Base-by-base conservation (phyloP, 2,329 filamentous ascomycete species). In the Fusarium staphyleae region DNA sequence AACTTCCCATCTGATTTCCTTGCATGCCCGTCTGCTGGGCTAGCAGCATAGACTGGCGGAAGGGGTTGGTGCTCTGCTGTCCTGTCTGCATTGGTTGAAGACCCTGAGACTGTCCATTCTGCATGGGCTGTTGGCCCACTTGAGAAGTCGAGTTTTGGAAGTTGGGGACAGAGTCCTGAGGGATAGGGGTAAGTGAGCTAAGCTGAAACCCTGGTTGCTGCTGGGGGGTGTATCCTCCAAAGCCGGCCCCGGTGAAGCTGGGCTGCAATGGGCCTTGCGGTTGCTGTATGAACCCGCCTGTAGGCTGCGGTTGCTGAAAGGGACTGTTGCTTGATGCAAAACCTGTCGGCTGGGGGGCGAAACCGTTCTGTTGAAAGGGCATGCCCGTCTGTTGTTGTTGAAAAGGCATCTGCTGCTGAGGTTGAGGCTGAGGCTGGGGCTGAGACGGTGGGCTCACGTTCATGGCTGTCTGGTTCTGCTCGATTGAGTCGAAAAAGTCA, bases 401-500 rank as follows among this genome's bases (percentile, higher is more conserved):
- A 57, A 72, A 71, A 13, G 62, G 57, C 35, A 52, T 30, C 22
- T 54, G 53, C 22, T 71, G 72, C 52, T 77, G 76, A 22, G 19
- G 19, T 22, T 22, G 19, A 22, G 19, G 19, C 28, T 29, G 28
- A 29, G 28, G 28, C 28, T 11, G 28, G 69, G 69, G 77, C 30
- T 74, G 70, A 19, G 66, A 69, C 30, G 70, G 72, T 1, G 72
- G 58, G 32, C 74, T 73, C 14, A 78, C 67, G 59, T 81, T 79
- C 80, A 90, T 84, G 1, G 87, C 80, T 44, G 90, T 90, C 71
- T 95, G 91, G 60, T 93, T 92, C 69, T 91, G 87, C 69, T 97
- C 93, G 67, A 96, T 96, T 5, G 91, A 93, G 69, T 88, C 93
- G 72, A 96, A 96, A 75, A 96, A 97, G 77, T 93, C 95, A 69